Base-by-base conservation (phyloP, 1,284 basidiomycete genomes). In the Flammula alnicola region DNA sequence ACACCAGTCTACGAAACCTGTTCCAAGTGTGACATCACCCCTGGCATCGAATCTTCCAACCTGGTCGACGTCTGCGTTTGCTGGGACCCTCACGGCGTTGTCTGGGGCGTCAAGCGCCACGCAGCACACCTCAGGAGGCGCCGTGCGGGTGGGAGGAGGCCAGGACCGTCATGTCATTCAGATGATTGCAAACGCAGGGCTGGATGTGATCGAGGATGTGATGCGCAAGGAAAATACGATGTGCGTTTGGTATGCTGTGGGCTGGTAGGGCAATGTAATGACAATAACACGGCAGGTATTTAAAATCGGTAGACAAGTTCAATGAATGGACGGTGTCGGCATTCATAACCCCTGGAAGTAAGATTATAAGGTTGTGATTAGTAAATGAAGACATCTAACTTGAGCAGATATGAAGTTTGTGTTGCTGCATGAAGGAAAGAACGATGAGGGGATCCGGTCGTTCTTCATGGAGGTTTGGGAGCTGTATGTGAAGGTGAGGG, bases 251-350 rank as follows among this genome's bases (percentile, higher is more conserved):
- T 54, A 36, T 36, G 37, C 48, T 38, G 35, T 44, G 27, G 41
- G 23, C 4, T 16, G 44, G 19, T 10, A n/a, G n/a, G 31, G 19
- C 14, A 9, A 40, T 10, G 38, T 30, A 47, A 33, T 56, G 30
- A 52, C 41, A 14, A 27, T 47, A 20, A 30, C n/a, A n/a, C n/a
- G 11, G 45, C 64, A 97, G 95, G 86, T 96, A 96, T 68, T 77
- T 97, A 51, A 95, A 94, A 65, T 84, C 84, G 16, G 85, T 97
- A 48, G 95, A 98, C 78, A 91, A 88, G 71, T 95, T 97, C 74
- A 97, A 98, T 65, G 95, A 98, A 66, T 98, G 95, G 95, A 94
- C 84, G 1, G 86, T 97, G 16, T 97, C 95, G 7, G 93, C 91
- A 23, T 98, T 96, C 71, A 78, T 97, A 12, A 96, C 95, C 1